A percentile compares a stretch with the other conserved stretches of the same genome.
Evolutionary conservation across 2,329 filamentous ascomycete genomes (phyloP).

Genomic region (Xylaria polymorpha): DNA sequence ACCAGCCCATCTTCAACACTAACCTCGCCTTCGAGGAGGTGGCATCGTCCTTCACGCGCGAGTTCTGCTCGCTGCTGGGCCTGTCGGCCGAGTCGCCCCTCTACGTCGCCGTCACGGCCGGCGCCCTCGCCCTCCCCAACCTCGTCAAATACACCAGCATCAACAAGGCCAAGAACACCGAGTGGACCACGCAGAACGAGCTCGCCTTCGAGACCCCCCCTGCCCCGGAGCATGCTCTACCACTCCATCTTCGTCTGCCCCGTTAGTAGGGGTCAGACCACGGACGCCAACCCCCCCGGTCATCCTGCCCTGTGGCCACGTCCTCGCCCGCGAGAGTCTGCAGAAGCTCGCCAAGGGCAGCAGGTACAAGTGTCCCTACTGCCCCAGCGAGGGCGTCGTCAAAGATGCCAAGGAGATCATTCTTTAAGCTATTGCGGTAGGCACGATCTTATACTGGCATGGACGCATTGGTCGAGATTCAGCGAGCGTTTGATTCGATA

Average conservation of each 20-base stretch:
- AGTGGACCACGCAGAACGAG: conserved; percentile 94
- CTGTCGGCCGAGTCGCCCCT: conserved; percentile 92
- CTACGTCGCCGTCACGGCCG: conserved; percentile 91
- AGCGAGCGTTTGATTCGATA: neutral
- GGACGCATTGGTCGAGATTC: neutral
- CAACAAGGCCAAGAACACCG: conserved; percentile 88
- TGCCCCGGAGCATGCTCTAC: conserved; percentile 75
- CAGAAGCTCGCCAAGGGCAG: conserved; percentile 81
- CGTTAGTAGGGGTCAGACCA: conserved; percentile 95
- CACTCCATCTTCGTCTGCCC: conserved; percentile 98
- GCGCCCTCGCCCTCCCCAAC: conserved; percentile 88
- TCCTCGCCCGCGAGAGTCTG: conserved; percentile 87
- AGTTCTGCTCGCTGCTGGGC: conserved; percentile 92
- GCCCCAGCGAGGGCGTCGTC: conserved; percentile 82
- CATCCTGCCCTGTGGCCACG: conserved; percentile 96
- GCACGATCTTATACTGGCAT: neutral
- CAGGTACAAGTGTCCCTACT: conserved; percentile 96
- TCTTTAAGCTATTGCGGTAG: conserved; percentile 58
- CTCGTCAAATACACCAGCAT: conserved; percentile 89
- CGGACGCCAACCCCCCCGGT: conserved; percentile 93
- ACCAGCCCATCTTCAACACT: conserved; percentile 80
- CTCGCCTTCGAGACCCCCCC: conserved; percentile 79
- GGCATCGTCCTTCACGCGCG: conserved; percentile 86
- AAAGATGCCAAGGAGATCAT: conserved; percentile 81
- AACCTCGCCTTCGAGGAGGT: conserved; percentile 83